These are phyloP conservation scores for Candida maltosa DNA, from an alignment of 805 yeast genomes.

Conservation along the genomic window DNA sequence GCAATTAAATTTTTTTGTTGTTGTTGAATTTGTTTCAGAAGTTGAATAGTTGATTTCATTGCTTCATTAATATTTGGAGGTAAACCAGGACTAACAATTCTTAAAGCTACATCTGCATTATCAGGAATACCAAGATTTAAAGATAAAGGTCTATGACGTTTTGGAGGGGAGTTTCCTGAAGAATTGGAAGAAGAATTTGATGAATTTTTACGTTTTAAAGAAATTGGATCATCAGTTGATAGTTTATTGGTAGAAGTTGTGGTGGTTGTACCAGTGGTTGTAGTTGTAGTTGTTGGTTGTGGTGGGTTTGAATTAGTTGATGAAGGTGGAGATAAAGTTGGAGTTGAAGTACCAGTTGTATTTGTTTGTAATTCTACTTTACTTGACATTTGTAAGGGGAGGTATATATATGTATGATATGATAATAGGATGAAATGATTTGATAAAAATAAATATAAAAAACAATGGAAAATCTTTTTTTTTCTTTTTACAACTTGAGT, in stretches of 20 bases:
- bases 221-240: not conserved
- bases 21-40: slow-evolving; percentile 29
- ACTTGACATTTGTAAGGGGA: too few relatives aligned
- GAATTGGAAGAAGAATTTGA: not conserved
- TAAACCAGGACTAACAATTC: slow-evolving; percentile 33
- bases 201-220: not conserved
- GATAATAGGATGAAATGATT: too few relatives aligned
- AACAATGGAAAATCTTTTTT: too few relatives aligned
- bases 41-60: slow-evolving; percentile 28
- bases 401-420: too few relatives aligned
- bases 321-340: not conserved
- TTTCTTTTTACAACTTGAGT: too few relatives aligned
- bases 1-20: slow-evolving; percentile 32
- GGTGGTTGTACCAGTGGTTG: not conserved
- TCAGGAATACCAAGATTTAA: slow-evolving; percentile 7
- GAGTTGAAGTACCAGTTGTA: not conserved
- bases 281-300: not conserved
- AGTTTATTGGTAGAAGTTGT: not conserved
- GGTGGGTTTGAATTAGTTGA: not conserved
- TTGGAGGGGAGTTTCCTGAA: not conserved
- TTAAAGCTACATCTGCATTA: slow-evolving; percentile 25
- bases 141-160: slow-evolving; percentile 13
- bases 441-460: too few relatives aligned
- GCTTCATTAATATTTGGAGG: slow-evolving; percentile 25
- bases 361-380: not conserved